Base-by-base conservation (phyloP, 2,329 filamentous ascomycete genomes). In the Claviceps digitariae region DNA sequence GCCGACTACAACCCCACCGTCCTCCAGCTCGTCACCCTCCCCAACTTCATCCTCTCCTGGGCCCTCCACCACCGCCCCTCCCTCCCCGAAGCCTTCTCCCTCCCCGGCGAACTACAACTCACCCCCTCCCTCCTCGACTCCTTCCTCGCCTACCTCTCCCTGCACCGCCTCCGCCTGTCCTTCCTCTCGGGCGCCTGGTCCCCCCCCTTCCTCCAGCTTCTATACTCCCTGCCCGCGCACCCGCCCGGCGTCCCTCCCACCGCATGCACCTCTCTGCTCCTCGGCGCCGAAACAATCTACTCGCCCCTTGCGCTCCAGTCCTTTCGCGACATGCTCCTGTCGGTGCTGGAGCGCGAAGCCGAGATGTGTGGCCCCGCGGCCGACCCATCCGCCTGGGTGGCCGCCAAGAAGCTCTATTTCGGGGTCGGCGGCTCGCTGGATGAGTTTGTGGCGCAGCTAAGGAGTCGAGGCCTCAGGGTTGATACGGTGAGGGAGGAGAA, bases 201-300 rank as follows among this genome's bases (percentile, higher is more conserved):
- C 0, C 69, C 75, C 0, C 75, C 75, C 48, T 83, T 91, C 55
- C 73, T 86, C 4, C 65, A 75, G 1, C 68, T 88, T 1, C 67
- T 90, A 8, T 75, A 75, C 59, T 57, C 60, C 31, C 59, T 1
- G 53, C 55, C 9, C 43, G 25, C 23, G 3, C 55, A 21, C 54
- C 52, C 25, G 56, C 53, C 29, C 50, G 27, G 17, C 43, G 7
- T 13, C 58, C 1, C 21, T 60, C 6, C 5, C 40, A n/a, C 5
- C 5, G 40, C 2, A n/a, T 29, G 45, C 27, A 50, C 53, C 44
- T 76, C 74, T 15, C 67, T 86, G 2, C 70, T 90, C 5, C 69
- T 93, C 1, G 87, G 83, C 0, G 85, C 86, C 1, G 87, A 93
- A 67, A 93, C 87, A 0, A 91, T 93, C 46, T 93, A 93, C 68